Evolutionary conservation across 208 protist species (phyloP).

Genomic region (Naegleria lovaniensis): DNA sequence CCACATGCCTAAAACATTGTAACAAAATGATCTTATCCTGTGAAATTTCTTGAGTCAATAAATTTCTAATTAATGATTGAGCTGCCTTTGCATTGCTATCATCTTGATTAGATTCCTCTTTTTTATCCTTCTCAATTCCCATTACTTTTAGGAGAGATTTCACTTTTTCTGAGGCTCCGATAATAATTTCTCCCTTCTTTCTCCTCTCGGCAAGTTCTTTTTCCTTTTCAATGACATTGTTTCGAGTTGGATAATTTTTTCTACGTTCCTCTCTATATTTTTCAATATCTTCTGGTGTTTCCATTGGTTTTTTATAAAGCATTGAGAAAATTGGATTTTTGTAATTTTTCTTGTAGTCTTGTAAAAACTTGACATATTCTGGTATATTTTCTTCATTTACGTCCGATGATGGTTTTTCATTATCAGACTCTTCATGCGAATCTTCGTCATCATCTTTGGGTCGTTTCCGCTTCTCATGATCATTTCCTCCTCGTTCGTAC

Average conservation of each 20-base stretch:
- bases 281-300: slow-evolving; percentile 22
- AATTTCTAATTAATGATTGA: background rate
- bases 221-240: background rate
- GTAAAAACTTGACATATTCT: background rate
- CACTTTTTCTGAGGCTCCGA: background rate
- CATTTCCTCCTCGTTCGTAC: background rate
- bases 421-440: background rate
- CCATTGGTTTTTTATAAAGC: slow-evolving; percentile 24
- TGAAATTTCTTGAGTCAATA: background rate
- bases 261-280: slow-evolving; percentile 13
- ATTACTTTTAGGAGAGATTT: background rate
- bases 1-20: slow-evolving; percentile 4
- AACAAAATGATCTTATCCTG: background rate
- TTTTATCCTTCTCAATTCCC: slow-evolving; percentile 19
- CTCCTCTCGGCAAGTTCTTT: background rate
- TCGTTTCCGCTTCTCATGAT: background rate
- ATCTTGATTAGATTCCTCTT: background rate
- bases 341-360: slow-evolving; percentile 9
- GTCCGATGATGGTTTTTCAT: background rate
- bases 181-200: slow-evolving; percentile 20
- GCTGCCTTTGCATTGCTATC: background rate
- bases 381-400: background rate
- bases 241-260: slow-evolving; percentile 11
- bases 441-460: background rate
- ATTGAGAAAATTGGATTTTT: slow-evolving; percentile 26